Conservation (phyloP, 2,329 filamentous ascomycete species). For the Pseudogymnoascus sp. region DNA sequence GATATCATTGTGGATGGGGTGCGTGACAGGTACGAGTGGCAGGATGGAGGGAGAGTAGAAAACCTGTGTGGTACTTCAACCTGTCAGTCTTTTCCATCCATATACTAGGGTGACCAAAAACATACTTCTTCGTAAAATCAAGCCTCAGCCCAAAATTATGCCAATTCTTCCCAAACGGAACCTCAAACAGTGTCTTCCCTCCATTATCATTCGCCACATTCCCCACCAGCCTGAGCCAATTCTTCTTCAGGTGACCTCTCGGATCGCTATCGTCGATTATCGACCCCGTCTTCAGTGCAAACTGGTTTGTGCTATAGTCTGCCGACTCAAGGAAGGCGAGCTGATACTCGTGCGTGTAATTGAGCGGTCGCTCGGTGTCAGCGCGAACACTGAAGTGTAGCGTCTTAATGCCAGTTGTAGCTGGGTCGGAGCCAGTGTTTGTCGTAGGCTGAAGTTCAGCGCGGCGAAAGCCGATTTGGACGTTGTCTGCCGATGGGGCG, state of each 20-base stretch:
- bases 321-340: constrained; percentile 43
- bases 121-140: constrained; percentile 50
- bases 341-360: constrained; percentile 55
- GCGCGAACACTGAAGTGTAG: constrained; percentile 54
- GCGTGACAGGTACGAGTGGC: constrained; percentile 41
- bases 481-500: constrained; percentile 38
- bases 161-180: constrained; percentile 45
- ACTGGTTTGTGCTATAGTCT: constrained; percentile 44
- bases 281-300: constrained; percentile 49
- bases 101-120: constrained; percentile 14
- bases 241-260: constrained; percentile 25
- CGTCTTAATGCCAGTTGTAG: constrained; percentile 49
- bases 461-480: constrained; percentile 54
- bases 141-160: constrained; percentile 56
- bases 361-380: constrained; percentile 44
- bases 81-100: background rate
- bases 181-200: constrained; percentile 40
- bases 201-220: constrained; percentile 40
- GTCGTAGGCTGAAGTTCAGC: constrained; percentile 47
- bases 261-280: constrained; percentile 36
- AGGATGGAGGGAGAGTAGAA: constrained; percentile 46
- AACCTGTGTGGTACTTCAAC: constrained; percentile 44
- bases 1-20: constrained; percentile 42
- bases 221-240: constrained; percentile 40
- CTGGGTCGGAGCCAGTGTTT: constrained; percentile 45